Evolutionary conservation across 805 yeast genomes (phyloP), one percentile per base, ranked within the genome.

Genomic region (Metahyphopichia silvanorum): DNA sequence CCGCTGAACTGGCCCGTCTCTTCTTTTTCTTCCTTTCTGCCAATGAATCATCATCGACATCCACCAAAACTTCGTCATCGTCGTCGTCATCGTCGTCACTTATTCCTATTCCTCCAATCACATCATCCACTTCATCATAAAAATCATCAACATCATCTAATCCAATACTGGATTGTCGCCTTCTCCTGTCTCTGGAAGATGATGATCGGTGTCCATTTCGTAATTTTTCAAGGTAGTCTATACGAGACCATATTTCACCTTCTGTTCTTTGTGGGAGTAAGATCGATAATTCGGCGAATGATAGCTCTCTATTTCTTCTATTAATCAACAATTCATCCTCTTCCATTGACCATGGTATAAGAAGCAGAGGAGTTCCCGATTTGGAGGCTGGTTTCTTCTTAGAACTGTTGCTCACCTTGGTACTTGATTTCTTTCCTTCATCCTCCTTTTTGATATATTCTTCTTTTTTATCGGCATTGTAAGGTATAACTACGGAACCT

Each of bases 211-310:
- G 55, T 3, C 68, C 68, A 36, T 60, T 62, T 27, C 63, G 42
- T 12, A 62, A 46, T 34, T 55, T 61, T 38, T 60, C 68, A 24
- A 78, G 51, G 31, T 67, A 58, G 30, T 67, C 74, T 15, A 83
- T 74, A 39, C 93, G 67, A 23, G 71, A 57, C 66, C 75, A 69
- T 26, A 87, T 87, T 44, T 86, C 93, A n/a, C 67, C 67, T 51
- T 83, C 88, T 0, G 93, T 69, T 42, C 86, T 74, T 36, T 71
- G 73, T 11, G 93, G 91, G 26, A 87, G 63, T 32, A 87, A 57
- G 21, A 86, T 79, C 11, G 82, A 71, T 23, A 87, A 62, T 57
- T 87, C 96, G 12, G 81, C 82, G 47, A 82, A 69, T 21, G 82
- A 73, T 25, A 87, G 59, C 34, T 81, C 82, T 42, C 78, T 62